Evolutionary conservation across 352 stramenopile species (phyloP), one percentile per base, ranked within the genome.

Genomic region (Pythium aquatile): DNA sequence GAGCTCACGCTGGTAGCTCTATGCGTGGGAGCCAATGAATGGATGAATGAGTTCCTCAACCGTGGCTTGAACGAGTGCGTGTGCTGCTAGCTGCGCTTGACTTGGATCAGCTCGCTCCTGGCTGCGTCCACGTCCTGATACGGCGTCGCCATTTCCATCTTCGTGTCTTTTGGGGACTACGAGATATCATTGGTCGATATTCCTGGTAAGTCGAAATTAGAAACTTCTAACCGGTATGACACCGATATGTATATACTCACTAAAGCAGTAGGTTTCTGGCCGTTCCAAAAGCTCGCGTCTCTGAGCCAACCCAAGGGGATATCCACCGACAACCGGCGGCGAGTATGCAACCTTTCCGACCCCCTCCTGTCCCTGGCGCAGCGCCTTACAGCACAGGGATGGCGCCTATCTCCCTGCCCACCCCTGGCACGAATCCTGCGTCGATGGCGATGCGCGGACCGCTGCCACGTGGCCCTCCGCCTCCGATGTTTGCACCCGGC

Each of bases 271-370:
- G 48, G 49, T 65, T 65, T 65, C 35, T 33, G n/a, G n/a, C 5
- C 5, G 17, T 29, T 29, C 13, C 5, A 47, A 47, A n/a, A 47
- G 17, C 16, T 28, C 7, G 20, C 29, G 17, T 4, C 35, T 16
- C 32, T 10, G 59, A 37, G 33, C 30, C n/a, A 17, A 47, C 11
- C 30, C n/a, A 17, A 47, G 5, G n/a, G n/a, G 37, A 33, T 33
- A 53, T 37, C 33, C 28, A 47, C 2, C 26, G 39, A 8, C 9
- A 49, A 49, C 30, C 10, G 28, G 20, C 5, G 46, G 13, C 5
- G 9, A 59, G 54, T 16, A 70, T 70, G 64, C 51, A 63, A 42
- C 64, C 64, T 16, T 65, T 70, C 64, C 64, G 64, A 14, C 57
- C 57, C 13, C 63, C 63, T 29, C 49, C 20, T 1, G 24, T 37